These are phyloP conservation scores for Sclerospora graminicola DNA, from an alignment of 352 stramenopile genomes.

Conservation along the genomic window DNA sequence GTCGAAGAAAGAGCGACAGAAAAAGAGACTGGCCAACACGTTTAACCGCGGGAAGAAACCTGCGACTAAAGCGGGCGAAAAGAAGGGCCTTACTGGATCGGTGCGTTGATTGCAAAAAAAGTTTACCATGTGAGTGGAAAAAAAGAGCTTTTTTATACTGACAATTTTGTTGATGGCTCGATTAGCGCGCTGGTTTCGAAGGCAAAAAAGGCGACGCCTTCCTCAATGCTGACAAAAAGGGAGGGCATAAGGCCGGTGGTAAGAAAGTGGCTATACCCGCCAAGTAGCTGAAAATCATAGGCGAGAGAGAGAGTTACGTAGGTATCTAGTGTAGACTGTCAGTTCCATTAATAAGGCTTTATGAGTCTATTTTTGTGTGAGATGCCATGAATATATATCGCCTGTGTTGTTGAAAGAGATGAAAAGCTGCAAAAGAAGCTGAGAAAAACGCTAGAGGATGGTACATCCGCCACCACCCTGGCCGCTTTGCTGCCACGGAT, in stretches of 20 bases:
- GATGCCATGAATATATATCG: constrained; percentile 8
- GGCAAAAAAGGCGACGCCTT: constrained; percentile 73
- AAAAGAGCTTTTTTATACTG: no score
- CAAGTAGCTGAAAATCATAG: constrained; percentile 23
- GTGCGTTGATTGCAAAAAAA: constrained; percentile 13
- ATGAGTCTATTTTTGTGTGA: constrained; percentile 4
- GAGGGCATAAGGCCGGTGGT: constrained; percentile 10
- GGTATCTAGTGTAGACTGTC: constrained; percentile 36
- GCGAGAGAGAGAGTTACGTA: constrained; percentile 3
- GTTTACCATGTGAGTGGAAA: no score
- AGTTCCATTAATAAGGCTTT: constrained; percentile 8
- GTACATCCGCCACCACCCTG: constrained; percentile 52
- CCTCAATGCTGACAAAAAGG: constrained; percentile 55
- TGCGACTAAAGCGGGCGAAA: constrained; percentile 23
- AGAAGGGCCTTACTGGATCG: constrained; percentile 28
- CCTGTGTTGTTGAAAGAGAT: constrained; percentile 1
- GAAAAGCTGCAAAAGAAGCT: constrained; percentile 1
- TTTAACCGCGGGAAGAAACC: constrained; percentile 18
- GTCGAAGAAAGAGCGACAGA: constrained; percentile 51
- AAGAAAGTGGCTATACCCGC: constrained; percentile 18
- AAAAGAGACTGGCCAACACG: constrained; percentile 41
- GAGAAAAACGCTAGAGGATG: constrained; percentile 32
- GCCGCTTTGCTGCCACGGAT: constrained; percentile 60
- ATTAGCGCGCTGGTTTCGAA: constrained; percentile 63
- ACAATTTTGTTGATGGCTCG: constrained; percentile 1